These are phyloP conservation scores for Caryopteris hybrid DNA, from an alignment of 305 asterid species.

Conservation along the genomic window DNA sequence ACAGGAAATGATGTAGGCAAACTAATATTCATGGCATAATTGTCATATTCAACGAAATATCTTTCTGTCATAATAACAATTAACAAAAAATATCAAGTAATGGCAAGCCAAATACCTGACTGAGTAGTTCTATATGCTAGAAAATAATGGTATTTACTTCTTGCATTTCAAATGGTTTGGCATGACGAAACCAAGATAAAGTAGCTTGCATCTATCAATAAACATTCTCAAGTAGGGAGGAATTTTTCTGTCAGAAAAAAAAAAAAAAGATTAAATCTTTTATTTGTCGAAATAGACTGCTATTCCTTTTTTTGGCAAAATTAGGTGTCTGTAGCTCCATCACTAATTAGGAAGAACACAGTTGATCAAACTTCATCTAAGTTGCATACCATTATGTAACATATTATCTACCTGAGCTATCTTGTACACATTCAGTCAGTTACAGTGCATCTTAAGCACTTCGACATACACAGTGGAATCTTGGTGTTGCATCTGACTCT, in stretches of 20 bases:
- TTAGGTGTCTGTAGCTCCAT: background rate
- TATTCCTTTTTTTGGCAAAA: background rate
- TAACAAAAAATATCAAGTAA: background rate
- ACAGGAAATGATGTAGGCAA: background rate
- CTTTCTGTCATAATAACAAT: background rate
- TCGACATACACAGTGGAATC: background rate
- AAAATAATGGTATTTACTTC: background rate
- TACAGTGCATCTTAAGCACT: background rate
- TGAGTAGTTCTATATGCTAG: background rate
- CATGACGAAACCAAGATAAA: background rate
- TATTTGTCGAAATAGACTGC: background rate
- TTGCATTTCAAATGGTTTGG: slow-evolving; percentile 9
- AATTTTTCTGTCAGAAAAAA: background rate
- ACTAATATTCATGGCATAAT: background rate
- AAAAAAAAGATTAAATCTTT: background rate
- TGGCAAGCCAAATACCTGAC: background rate
- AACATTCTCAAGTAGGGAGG: background rate
- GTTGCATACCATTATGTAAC: background rate
- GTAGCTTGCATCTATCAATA: background rate
- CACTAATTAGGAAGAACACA: background rate
- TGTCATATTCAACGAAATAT: background rate
- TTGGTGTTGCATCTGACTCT: background rate
- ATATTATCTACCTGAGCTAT: background rate
- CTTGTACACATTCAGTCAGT: background rate
- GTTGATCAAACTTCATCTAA: background rate